These are phyloP conservation scores for Tritrichomonas musculus DNA, from an alignment of 208 protist genomes.

Conservation along the genomic window DNA sequence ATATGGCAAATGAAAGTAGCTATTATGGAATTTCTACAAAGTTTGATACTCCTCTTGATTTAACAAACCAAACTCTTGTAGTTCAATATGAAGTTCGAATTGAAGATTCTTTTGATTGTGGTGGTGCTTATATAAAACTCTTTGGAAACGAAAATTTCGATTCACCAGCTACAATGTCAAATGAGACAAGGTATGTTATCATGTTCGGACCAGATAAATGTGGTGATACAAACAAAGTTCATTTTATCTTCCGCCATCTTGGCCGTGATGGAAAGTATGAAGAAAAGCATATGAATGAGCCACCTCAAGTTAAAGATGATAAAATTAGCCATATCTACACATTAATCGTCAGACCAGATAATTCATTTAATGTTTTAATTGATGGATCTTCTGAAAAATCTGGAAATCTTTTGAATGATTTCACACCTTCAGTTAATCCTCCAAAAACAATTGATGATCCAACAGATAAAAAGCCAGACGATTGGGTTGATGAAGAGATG, in stretches of 20 bases:
- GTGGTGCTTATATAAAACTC: slow-evolving; percentile 55
- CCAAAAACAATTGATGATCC: slow-evolving; percentile 49
- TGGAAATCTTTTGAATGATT: slow-evolving; percentile 43
- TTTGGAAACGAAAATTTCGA: background rate
- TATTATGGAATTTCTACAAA: slow-evolving; percentile 30
- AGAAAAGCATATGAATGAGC: slow-evolving; percentile 41
- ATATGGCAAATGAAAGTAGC: background rate
- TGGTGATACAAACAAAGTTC: slow-evolving; percentile 46
- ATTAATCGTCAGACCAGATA: slow-evolving; percentile 42
- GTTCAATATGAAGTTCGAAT: slow-evolving; percentile 50
- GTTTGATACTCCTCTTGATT: slow-evolving; percentile 14
- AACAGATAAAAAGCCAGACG: slow-evolving; percentile 43
- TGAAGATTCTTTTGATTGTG: slow-evolving; percentile 44
- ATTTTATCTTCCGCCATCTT: slow-evolving; percentile 50
- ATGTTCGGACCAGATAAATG: slow-evolving; percentile 60
- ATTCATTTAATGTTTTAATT: slow-evolving; percentile 47
- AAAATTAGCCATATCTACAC: slow-evolving; percentile 47
- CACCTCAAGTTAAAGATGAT: slow-evolving; percentile 36
- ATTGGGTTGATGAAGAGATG: slow-evolving; percentile 46
- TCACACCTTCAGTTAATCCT: slow-evolving; percentile 45
- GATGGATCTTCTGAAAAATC: slow-evolving; percentile 34
- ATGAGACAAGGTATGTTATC: slow-evolving; percentile 47
- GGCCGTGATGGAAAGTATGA: slow-evolving; percentile 32
- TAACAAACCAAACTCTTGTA: slow-evolving; percentile 22
- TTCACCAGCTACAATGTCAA: background rate